phyloP scores from a whole-genome alignment of 1,139 yeast genomes.

The Blastobotrys malaysiensis region DNA sequence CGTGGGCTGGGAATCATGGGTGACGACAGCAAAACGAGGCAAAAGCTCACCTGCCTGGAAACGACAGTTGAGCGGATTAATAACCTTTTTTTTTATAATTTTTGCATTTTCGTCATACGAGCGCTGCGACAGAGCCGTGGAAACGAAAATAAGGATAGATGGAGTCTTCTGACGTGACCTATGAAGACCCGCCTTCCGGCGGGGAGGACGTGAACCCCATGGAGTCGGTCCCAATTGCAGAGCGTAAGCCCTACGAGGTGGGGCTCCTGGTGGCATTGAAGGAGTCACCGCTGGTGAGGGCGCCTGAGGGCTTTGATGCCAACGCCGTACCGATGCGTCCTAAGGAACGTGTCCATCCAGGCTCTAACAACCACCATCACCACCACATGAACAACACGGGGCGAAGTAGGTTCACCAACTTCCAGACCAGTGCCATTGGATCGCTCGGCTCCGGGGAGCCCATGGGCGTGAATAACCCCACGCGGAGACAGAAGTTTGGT shows the following conservation, averaged over 20 bases:
- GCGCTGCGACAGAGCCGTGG: not conserved
- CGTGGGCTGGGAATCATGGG: not conserved
- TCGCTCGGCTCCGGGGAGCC: not conserved
- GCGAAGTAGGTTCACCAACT: not conserved
- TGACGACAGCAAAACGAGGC: not conserved
- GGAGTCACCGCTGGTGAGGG: not conserved
- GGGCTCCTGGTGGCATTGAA: not conserved
- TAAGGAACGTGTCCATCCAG: not conserved
- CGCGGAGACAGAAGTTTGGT: not conserved
- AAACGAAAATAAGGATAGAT: not conserved
- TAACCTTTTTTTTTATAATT: not conserved
- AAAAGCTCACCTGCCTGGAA: not conserved
- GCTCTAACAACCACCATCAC: not conserved
- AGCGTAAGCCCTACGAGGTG: not conserved
- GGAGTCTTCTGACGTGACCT: not conserved
- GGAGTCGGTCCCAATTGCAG: not conserved
- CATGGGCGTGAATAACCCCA: not conserved
- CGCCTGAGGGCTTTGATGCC: not conserved
- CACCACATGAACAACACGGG: not conserved
- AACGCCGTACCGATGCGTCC: not conserved
- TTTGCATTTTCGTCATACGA: not conserved
- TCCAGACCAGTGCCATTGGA: not conserved
- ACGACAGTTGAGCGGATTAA: not conserved
- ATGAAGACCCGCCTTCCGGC: not conserved
- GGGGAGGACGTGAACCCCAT: not conserved